Evolutionary conservation across 2,329 filamentous ascomycete genomes (phyloP), one percentile per base, ranked within the genome.

Genomic region (Zalaria sp.): DNA sequence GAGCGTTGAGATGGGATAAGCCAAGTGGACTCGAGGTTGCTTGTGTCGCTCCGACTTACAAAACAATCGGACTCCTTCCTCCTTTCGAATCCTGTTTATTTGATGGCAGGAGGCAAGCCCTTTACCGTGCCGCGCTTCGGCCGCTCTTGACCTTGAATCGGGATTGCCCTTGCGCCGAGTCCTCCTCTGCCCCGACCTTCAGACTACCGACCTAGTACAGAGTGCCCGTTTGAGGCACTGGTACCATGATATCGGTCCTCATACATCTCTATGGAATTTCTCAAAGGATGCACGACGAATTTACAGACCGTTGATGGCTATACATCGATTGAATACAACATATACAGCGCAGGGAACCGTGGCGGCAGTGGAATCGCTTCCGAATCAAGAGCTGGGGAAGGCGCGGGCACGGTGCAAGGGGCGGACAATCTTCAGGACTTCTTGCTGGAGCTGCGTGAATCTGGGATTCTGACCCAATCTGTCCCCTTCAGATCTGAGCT

Each of bases 281-380:
- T 59, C 40, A 57, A 53, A 43, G 43, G 46, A 35, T 60, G 57
- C 50, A 51, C 46, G 27, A 58, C 57, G 25, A 59, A 60, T 38
- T 51, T 57, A 37, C 49, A 58, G 37, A 43, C 47, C 11, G 43
- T 57, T 4, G 4, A 5, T 28, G 4, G 4, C 10, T 9, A 2
- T 11, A 25, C 25, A 44, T 34, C 34, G 11, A 44, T 44, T 32
- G 43, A 41, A 35, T 44, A 44, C 36, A 38, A 38, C 6, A 41
- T 44, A 29, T 44, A 44, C 27, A 25, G 11, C 11, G 36, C 4
- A 5, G 11, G 11, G 36, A 11, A 38, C 3, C 5, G 11, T 25
- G n/a, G 10, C 26, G 10, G 11, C 7, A 41, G 39, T 8, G 34
- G 38, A 26, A 32, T 26, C 5, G 43, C 41, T 26, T 5, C 37